Evolutionary conservation across 2,329 filamentous ascomycete genomes (phyloP), one percentile per base, ranked within the genome.

Genomic region (Exophiala sp.): DNA sequence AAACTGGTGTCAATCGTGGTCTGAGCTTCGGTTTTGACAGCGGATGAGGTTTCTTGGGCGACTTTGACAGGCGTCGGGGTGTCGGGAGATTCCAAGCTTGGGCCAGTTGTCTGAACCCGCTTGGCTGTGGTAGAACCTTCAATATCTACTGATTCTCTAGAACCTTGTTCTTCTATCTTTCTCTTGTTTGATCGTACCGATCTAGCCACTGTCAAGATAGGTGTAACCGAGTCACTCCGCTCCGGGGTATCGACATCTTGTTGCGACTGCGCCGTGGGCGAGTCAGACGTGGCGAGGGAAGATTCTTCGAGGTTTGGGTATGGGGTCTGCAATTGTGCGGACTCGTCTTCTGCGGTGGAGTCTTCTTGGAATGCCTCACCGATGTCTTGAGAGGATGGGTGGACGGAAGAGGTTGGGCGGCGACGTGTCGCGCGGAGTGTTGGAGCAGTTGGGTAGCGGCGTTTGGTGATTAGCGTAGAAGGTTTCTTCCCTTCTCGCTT

Each of bases 31-130:
- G 32, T 34, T 18, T 13, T 48, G 24, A 24, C 48, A 38, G 48
- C n/a, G 6, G 38, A 14, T 30, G 43, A 11, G 35, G 46, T 45
- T 27, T 44, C 43, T 48, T 53, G 53, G 35, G 53, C 50, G 45
- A 56, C 50, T 44, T 53, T 53, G 39, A 24, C 40, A 37, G 50
- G 38, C 39, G 46, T 50, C n/a, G 42, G 41, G 23, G 50, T 50
- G 21, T 48, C 32, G 13, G 47, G 43, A 10, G 44, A 34, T 13
- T 34, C 10, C 21, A 43, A 38, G 43, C 47, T 51, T 30, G 46
- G 50, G 51, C 53, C 43, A 42, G 10, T 8, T 23, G 39, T 41
- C 30, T 45, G 46, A 34, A 41, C 21, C 35, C 52, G 43, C 48
- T 46, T 48, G 13, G 37, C 19, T 13, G 35, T 22, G 24, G 40